A percentile compares a stretch with the other conserved stretches of the same genome.
Conservation (phyloP, 1,284 basidiomycete species). For the Papiliotrema nemorosa region DNA sequence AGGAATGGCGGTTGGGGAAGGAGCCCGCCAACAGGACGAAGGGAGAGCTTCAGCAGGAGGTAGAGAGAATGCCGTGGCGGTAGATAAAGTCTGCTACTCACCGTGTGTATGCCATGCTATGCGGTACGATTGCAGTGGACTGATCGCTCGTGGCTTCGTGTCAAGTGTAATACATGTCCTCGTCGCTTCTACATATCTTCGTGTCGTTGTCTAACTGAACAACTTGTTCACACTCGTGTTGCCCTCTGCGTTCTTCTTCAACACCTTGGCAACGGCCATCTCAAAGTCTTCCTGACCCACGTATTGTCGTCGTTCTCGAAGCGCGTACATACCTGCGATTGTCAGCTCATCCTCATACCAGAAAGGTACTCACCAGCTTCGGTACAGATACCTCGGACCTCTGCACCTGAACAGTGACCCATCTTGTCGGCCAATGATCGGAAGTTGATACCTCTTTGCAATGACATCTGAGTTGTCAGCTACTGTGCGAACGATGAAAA, state of each 20-base stretch:
- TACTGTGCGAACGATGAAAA: background rate
- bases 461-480: constrained; percentile 71
- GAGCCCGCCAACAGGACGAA: constrained; percentile 9
- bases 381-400: constrained; percentile 97
- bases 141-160: too few species aligned
- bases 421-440: constrained; percentile 95
- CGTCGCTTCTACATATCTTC: background rate
- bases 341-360: constrained; percentile 5
- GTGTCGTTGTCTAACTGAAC: constrained; percentile 53
- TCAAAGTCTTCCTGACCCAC: constrained; percentile 99
- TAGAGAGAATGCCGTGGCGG: too few species aligned
- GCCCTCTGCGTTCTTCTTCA: constrained; percentile 89
- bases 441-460: constrained; percentile 95
- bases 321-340: constrained; percentile 90
- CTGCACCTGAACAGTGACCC: constrained; percentile 97
- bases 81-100: too few species aligned
- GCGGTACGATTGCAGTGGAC: too few species aligned
- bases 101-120: too few species aligned
- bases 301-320: constrained; percentile 90
- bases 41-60: constrained; percentile 7
- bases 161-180: background rate
- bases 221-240: constrained; percentile 88
- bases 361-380: constrained; percentile 69
- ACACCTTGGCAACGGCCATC: constrained; percentile 92
- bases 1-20: background rate